Base-by-base conservation (phyloP, 345 rosid genomes). In the Diplotaxis tenuifolia region DNA sequence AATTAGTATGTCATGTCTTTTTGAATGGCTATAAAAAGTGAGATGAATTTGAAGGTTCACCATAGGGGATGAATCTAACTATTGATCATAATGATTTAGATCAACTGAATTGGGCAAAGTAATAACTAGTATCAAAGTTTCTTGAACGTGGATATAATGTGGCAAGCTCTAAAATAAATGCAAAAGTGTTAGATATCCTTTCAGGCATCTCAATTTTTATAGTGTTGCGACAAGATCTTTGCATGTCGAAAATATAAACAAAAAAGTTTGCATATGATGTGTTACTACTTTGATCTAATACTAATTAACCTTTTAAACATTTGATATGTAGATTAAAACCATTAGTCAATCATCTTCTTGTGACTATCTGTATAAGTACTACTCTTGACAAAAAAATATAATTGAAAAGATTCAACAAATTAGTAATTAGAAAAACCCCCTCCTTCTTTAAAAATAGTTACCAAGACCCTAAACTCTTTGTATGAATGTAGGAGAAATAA, bases 381-480 rank as follows among this genome's bases (percentile, higher is more conserved):
- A 62, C 28, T 9, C 21, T 7, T 15, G 63, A 7, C 8, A n/a
- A 31, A 55, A 2, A 54, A 19, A 8, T 20, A 73, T 11, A 32
- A 34, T 16, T 18, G 16, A 28, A 47, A 59, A 27, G 49, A 59
- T 58, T 52, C 45, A 34, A 40, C 25, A 49, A 32, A 67, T 42
- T 29, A 42, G 50, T 42, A n/a, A 55, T 0, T 38, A n/a, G 25
- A 20, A 55, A 40, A 58, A 16, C 10, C 2, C 28, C 20, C 14
- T 40, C 19, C 5, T 69, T 31, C n/a, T 60, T 4, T 45, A 9
- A n/a, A 22, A 64, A 18, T 47, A 76, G 23, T 23, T 23, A 65
- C 19, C 19, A 73, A 74, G 72, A 65, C 50, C 14, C 62, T 74
- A 47, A 70, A 58, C 59, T 74, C 78, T 79, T 79, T 79, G 75